These are phyloP conservation scores for Mycena epipterygia DNA, from an alignment of 768 basidiomycete species.

Conservation along the genomic window DNA sequence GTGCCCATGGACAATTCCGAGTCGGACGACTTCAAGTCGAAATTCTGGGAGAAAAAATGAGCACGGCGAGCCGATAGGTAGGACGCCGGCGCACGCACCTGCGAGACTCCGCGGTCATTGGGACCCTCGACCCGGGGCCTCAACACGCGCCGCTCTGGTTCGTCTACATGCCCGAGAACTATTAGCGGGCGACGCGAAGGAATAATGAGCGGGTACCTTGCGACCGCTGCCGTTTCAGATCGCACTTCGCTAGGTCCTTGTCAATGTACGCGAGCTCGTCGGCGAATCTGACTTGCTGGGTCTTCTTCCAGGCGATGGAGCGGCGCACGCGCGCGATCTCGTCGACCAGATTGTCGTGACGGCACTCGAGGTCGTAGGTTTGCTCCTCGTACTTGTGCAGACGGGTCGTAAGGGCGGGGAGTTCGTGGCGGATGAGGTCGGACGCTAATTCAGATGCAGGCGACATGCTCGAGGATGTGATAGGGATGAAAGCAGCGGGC, in stretches of 20 bases:
- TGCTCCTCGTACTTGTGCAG: constrained; percentile 31
- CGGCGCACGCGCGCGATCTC: constrained; percentile 22
- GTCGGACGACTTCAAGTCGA: constrained; percentile 5
- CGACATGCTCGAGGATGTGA: constrained; percentile 1
- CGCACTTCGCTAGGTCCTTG: background rate
- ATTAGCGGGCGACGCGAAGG: too few relatives aligned
- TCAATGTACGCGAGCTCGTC: constrained; percentile 22
- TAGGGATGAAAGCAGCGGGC: background rate
- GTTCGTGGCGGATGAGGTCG: constrained; percentile 8
- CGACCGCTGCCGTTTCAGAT: constrained; percentile 20
- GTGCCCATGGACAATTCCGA: constrained; percentile 12
- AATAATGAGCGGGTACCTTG: background rate
- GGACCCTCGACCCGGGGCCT: background rate
- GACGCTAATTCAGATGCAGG: constrained; percentile 12
- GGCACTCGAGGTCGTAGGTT: constrained; percentile 24
- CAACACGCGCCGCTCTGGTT: background rate
- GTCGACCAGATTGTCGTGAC: constrained; percentile 16
- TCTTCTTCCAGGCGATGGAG: constrained; percentile 20
- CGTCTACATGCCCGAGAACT: background rate
- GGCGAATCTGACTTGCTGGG: constrained; percentile 22
- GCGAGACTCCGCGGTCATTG: background rate
- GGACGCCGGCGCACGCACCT: background rate
- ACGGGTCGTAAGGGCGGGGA: constrained; percentile 9
- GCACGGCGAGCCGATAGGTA: background rate
- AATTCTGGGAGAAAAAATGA: background rate